Conservation (phyloP, 495 filamentous ascomycete genomes). For the Gamarada debralockiae region DNA sequence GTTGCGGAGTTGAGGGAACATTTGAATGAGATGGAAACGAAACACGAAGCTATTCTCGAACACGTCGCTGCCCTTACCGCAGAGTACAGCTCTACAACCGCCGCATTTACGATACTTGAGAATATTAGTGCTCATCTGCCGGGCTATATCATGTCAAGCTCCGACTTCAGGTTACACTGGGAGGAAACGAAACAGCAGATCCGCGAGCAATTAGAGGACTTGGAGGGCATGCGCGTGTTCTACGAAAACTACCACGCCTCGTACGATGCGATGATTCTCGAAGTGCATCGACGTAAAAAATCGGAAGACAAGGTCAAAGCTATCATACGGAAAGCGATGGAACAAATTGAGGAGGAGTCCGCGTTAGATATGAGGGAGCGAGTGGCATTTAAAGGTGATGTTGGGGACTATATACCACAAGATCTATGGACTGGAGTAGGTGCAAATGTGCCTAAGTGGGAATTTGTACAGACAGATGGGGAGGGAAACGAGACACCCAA, state of each 20-base stretch:
- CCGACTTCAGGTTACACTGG: slow-evolving; percentile 72
- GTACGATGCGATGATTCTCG: slow-evolving; percentile 79
- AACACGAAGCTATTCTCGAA: slow-evolving; percentile 53
- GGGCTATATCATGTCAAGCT: slow-evolving; percentile 63
- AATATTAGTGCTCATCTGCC: slow-evolving; percentile 61
- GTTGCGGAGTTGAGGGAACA: slow-evolving; percentile 76
- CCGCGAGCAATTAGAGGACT: slow-evolving; percentile 60
- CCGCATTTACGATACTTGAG: slow-evolving; percentile 63
- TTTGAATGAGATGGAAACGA: slow-evolving; percentile 70
- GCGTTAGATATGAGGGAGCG: slow-evolving; percentile 70
- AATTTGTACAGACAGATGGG: slow-evolving; percentile 25
- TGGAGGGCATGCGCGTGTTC: slow-evolving; percentile 67
- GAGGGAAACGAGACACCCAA: slow-evolving; percentile 45
- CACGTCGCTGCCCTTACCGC: slow-evolving; percentile 51
- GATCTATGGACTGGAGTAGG: slow-evolving; percentile 84
- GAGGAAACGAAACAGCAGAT: slow-evolving; percentile 68
- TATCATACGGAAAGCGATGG: slow-evolving; percentile 69
- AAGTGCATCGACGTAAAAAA: slow-evolving; percentile 68
- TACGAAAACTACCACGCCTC: slow-evolving; percentile 82
- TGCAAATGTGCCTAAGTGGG: slow-evolving; percentile 49
- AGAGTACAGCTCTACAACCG: slow-evolving; percentile 42
- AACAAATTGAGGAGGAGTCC: slow-evolving; percentile 70
- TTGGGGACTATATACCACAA: slow-evolving; percentile 80
- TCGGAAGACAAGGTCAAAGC: slow-evolving; percentile 69
- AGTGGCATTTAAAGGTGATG: slow-evolving; percentile 74